Base-by-base conservation (phyloP, 768 basidiomycete genomes). In the Leccinum sublutescens region DNA sequence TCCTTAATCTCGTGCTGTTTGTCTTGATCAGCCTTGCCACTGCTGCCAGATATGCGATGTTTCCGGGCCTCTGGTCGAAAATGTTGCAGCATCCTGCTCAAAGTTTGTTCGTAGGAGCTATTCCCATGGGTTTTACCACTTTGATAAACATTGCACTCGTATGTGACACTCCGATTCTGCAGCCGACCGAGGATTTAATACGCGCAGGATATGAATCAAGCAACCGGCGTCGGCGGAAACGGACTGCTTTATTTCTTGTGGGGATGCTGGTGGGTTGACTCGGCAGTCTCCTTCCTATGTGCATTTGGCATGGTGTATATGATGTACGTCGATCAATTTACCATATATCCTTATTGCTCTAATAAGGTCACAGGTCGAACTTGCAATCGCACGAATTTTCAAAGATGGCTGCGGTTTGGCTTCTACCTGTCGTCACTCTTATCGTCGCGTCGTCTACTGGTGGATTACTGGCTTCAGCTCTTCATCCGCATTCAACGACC, bases 361-460 rank as follows among this genome's bases (percentile, higher is more conserved):
- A n/a, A 71, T n/a, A 4, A 31, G 19, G 4, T n/a, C 34, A 29
- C 58, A 82, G 80, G 80, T 78, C 80, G 40, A 75, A 69, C 29
- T 59, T 74, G 4, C 82, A 82, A 43, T 68, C 71, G 12, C 80
- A 84, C 45, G 64, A 72, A 1, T 52, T 78, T 43, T 65, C 76
- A 23, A 73, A 73, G 15, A 74, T 82, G 68, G 75, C 78, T 0
- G 74, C 79, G 6, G 71, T 77, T 2, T 82, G 81, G 81, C 76
- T 84, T 9, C 75, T 83, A 11, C 82, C 82, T 11, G 75, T 81
- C 36, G 79, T 85, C 19, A 72, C 83, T 2, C 78, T 80, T 23
- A 71, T 85, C 59, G 84, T 85, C 70, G 78, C 80, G 19, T 79
- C 82, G 5, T 78, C 83, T 4, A 74, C 80, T 0, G 83, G 84